These are phyloP conservation scores for Bipolaris sorokiniana DNA, from an alignment of 2,329 filamentous ascomycete genomes.

Conservation along the genomic window DNA sequence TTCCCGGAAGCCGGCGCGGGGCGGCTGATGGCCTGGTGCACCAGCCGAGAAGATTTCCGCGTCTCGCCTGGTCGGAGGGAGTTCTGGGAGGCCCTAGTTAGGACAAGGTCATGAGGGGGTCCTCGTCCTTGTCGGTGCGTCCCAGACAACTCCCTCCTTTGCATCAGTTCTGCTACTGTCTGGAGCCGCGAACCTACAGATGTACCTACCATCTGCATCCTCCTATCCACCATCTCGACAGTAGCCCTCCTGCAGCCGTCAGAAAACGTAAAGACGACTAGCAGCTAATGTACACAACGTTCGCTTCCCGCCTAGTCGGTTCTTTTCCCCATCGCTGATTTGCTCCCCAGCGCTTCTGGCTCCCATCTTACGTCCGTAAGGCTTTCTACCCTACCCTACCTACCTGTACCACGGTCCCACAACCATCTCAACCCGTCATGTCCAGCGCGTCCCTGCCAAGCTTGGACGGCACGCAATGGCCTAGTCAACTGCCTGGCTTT, in stretches of 20 bases:
- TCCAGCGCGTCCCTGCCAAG: constrained; percentile 7
- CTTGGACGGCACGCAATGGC: constrained; percentile 1
- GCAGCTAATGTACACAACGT: constrained; percentile 4
- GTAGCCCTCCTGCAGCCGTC: not conserved
- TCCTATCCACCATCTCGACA: not conserved
- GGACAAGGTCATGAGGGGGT: not conserved
- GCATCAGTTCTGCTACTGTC: not conserved
- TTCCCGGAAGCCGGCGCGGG: constrained; percentile 6
- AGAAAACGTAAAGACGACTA: not conserved
- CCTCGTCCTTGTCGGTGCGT: not conserved
- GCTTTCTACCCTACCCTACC: not conserved
- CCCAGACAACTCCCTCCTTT: not conserved
- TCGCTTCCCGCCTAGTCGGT: not conserved
- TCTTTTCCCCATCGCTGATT: constrained; percentile 10
- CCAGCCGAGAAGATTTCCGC: too few relatives aligned
- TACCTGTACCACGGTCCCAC: not conserved
- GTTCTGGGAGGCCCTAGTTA: not conserved
- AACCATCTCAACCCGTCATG: constrained; percentile 10
- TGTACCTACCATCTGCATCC: not conserved
- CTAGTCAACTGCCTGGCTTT: constrained; percentile 2
- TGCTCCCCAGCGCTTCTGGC: not conserved
- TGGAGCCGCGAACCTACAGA: not conserved
- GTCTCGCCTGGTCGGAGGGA: not conserved
- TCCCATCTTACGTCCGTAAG: constrained; percentile 12
- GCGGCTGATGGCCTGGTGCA: constrained; percentile 4